Percentiles rank a stretch among this genome's conserved stretches.
Conservation (phyloP, 2,329 filamentous ascomycete genomes). For the Aspergillus caelatus region DNA sequence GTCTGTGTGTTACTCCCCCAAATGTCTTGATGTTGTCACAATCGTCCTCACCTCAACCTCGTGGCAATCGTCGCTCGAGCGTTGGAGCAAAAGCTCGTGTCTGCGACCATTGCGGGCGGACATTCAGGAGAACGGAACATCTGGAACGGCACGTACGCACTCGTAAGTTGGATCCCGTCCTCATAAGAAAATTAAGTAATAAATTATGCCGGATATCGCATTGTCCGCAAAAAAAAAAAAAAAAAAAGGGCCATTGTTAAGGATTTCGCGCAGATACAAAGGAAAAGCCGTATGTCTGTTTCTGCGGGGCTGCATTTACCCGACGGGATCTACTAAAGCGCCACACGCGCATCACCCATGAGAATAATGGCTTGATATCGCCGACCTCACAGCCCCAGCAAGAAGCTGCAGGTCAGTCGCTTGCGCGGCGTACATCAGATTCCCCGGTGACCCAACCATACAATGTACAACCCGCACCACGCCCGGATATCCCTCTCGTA, state of each 20-base stretch:
- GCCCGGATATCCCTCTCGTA: slow-evolving; percentile 26
- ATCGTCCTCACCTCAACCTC: slow-evolving; percentile 27
- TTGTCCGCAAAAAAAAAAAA: neutral
- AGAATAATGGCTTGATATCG: slow-evolving; percentile 31
- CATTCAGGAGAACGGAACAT: slow-evolving; percentile 38
- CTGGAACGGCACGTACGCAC: slow-evolving; percentile 41
- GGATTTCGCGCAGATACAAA: slow-evolving; percentile 32
- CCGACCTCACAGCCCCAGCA: slow-evolving; percentile 32
- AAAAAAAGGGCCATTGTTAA: slow-evolving; percentile 12
- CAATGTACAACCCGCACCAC: slow-evolving; percentile 19
- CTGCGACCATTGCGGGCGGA: slow-evolving; percentile 38
- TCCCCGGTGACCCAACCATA: slow-evolving; percentile 19
- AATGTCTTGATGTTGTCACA: slow-evolving; percentile 37
- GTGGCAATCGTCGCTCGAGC: slow-evolving; percentile 28
- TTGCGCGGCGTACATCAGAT: slow-evolving; percentile 18
- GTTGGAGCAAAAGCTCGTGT: slow-evolving; percentile 34
- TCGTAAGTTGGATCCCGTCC: slow-evolving; percentile 27
- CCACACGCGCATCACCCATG: slow-evolving; percentile 37
- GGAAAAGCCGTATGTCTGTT: slow-evolving; percentile 40
- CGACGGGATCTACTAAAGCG: slow-evolving; percentile 39
- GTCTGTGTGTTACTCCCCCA: slow-evolving; percentile 12
- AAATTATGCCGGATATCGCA: neutral
- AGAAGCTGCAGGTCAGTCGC: slow-evolving; percentile 20
- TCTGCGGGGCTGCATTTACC: slow-evolving; percentile 40
- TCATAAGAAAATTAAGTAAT: neutral